These are phyloP conservation scores for Asclepias syriaca DNA, from an alignment of 257 asterid species.

Conservation along the genomic window DNA sequence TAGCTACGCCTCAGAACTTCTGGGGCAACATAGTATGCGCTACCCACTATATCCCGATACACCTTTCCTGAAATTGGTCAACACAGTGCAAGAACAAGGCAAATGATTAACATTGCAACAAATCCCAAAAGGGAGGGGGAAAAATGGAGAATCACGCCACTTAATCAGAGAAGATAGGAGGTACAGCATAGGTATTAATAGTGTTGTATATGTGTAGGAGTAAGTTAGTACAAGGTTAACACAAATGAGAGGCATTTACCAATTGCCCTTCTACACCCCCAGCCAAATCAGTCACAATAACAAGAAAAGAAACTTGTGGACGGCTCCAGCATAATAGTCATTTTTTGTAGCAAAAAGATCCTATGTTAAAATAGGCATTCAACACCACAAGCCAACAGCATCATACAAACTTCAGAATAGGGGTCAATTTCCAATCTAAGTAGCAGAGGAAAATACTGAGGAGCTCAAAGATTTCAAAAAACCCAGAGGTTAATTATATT, in stretches of 20 bases:
- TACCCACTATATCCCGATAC: slow-evolving; percentile 77
- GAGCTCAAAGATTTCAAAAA: background rate
- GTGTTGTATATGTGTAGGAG: background rate
- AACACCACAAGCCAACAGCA: background rate
- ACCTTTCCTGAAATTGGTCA: slow-evolving; percentile 47
- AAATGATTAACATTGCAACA: background rate
- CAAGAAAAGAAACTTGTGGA: background rate
- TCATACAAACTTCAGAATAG: background rate
- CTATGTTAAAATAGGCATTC: background rate
- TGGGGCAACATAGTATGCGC: slow-evolving; percentile 92
- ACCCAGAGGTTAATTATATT: background rate
- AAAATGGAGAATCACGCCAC: background rate
- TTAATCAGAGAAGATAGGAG: background rate
- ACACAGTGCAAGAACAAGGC: background rate
- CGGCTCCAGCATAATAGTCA: background rate
- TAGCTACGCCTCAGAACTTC: slow-evolving; percentile 73
- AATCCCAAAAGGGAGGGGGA: background rate
- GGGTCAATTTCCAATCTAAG: background rate
- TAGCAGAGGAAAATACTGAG: background rate
- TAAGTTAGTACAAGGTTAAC: background rate
- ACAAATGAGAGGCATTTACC: background rate
- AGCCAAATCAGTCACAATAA: background rate
- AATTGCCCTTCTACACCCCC: background rate
- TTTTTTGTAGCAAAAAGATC: background rate
- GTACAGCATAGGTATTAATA: background rate